These are phyloP conservation scores for Teratosphaeria nubilosa DNA, from an alignment of 2,329 filamentous ascomycete species.

Conservation along the genomic window DNA sequence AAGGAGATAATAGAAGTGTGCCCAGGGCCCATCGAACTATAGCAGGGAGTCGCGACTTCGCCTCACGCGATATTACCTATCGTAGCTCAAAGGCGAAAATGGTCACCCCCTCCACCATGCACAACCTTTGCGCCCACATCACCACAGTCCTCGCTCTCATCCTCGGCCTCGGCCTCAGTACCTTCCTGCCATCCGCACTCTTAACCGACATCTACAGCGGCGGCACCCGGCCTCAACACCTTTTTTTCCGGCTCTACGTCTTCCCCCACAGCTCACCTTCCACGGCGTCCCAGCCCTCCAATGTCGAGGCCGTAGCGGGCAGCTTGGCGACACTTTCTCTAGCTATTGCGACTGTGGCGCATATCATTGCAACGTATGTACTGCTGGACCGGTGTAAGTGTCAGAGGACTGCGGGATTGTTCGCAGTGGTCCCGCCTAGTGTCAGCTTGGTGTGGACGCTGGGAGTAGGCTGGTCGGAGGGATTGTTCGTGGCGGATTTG, in stretches of 20 bases:
- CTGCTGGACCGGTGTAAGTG: background rate
- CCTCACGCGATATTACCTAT: background rate
- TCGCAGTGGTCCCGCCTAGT: background rate
- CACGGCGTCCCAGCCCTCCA: background rate
- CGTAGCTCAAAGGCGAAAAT: background rate
- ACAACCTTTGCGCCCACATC: background rate
- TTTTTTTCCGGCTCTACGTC: background rate
- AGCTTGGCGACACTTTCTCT: background rate
- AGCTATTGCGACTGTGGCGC: background rate
- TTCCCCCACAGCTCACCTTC: background rate
- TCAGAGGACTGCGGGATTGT: background rate
- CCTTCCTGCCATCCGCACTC: background rate
- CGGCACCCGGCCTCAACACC: background rate
- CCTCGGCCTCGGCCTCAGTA: background rate
- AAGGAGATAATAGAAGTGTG: background rate
- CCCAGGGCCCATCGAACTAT: background rate
- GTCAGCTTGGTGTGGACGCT: background rate
- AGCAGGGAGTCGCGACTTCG: background rate
- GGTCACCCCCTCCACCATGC: background rate
- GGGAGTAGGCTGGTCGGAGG: background rate
- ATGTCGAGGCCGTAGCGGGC: background rate
- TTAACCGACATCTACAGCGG: background rate
- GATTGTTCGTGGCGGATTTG: background rate
- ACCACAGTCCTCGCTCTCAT: background rate
- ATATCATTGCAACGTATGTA: background rate